phyloP scores from a whole-genome alignment of 1,284 basidiomycete genomes.

The Fistulinella cinereoalba region DNA sequence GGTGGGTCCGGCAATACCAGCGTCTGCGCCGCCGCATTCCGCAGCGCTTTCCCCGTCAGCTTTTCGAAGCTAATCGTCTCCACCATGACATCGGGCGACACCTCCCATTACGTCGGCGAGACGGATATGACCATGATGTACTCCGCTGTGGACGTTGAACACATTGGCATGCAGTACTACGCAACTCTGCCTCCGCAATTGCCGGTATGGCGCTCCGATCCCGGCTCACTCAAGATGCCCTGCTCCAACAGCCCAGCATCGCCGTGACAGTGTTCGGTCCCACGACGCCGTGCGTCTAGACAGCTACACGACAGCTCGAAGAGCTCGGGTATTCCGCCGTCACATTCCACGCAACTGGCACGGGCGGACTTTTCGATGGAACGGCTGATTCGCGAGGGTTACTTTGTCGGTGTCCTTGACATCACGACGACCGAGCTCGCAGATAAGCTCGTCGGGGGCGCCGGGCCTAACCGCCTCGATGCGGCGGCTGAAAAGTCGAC shows the following conservation, averaged over 20 bases:
- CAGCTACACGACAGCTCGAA: constrained; percentile 22
- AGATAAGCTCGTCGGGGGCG: constrained; percentile 30
- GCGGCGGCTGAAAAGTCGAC: constrained; percentile 18
- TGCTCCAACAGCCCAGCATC: constrained; percentile 7
- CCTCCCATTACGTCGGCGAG: constrained; percentile 26
- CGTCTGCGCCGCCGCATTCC: constrained; percentile 25
- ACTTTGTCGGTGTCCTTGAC: constrained; percentile 27
- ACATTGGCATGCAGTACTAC: constrained; percentile 16
- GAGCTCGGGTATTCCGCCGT: constrained; percentile 27
- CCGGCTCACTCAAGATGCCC: background rate
- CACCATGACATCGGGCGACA: constrained; percentile 31
- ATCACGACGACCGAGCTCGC: constrained; percentile 32
- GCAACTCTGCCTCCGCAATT: constrained; percentile 28
- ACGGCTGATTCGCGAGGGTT: constrained; percentile 20
- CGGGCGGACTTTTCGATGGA: constrained; percentile 32
- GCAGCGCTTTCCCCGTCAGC: constrained; percentile 22
- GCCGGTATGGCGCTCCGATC: constrained; percentile 21
- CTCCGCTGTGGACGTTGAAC: constrained; percentile 32
- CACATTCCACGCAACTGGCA: constrained; percentile 28
- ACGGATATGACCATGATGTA: constrained; percentile 32
- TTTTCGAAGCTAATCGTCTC: constrained; percentile 29
- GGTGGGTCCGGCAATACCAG: constrained; percentile 31
- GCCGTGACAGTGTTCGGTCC: constrained; percentile 29
- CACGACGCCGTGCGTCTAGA: constrained; percentile 28
- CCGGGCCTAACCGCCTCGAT: constrained; percentile 25